phyloP scores from a whole-genome alignment of 257 asterid genomes.

The Primulina eburnea region DNA sequence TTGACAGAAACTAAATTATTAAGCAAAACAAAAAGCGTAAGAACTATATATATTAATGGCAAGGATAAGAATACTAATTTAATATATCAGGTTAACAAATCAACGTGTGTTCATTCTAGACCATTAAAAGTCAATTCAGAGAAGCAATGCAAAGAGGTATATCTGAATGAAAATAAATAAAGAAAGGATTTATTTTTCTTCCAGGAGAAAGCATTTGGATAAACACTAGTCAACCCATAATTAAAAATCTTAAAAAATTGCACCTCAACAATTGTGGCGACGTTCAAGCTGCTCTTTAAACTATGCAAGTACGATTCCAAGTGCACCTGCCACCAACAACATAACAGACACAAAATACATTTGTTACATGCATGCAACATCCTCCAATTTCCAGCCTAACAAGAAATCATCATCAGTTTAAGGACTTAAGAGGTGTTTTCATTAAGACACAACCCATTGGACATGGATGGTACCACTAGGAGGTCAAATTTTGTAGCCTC shows the following conservation, averaged over 20 bases:
- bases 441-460: background rate
- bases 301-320: slow-evolving; percentile 72
- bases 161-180: background rate
- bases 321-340: slow-evolving; percentile 67
- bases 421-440: slow-evolving; percentile 2
- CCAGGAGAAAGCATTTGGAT: background rate
- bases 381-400: background rate
- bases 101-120: background rate
- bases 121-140: slow-evolving; percentile 13
- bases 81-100: background rate
- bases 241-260: background rate
- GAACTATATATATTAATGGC: background rate
- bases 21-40: slow-evolving; percentile 4
- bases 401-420: slow-evolving; percentile 2
- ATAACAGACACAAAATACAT: background rate
- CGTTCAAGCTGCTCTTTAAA: slow-evolving; percentile 65
- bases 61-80: slow-evolving; percentile 5
- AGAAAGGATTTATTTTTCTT: background rate
- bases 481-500: slow-evolving; percentile 90
- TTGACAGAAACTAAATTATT: slow-evolving; percentile 22
- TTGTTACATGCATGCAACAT: background rate
- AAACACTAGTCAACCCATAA: background rate
- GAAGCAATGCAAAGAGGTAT: background rate
- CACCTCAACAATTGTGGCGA: slow-evolving; percentile 84
- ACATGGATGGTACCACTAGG: slow-evolving; percentile 60